Evolutionary conservation across 257 asterid genomes (phyloP).

Genomic region (Cynanchum wilfordii): DNA sequence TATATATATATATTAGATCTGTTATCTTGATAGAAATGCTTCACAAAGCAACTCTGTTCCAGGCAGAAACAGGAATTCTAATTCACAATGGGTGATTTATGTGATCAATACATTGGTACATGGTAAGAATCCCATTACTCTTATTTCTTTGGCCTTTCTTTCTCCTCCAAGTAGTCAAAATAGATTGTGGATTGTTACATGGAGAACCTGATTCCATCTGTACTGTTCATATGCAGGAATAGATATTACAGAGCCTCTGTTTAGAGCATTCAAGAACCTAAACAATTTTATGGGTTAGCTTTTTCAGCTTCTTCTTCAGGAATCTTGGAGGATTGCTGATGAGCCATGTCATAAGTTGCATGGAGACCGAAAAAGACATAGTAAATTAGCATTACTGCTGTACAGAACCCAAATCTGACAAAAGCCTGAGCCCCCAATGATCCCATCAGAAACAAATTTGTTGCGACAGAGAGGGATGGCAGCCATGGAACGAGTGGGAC

Average conservation of each 20-base stretch:
- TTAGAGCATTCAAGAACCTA: not conserved
- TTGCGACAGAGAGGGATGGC: constrained; percentile 34
- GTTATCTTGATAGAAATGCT: not conserved
- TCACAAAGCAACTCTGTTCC: not conserved
- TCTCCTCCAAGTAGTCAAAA: not conserved
- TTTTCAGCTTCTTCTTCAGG: constrained; percentile 15
- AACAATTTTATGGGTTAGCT: constrained; percentile 2
- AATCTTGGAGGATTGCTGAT: constrained; percentile 12
- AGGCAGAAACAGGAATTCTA: not conserved
- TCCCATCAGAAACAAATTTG: constrained; percentile 33
- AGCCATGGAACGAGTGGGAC: constrained; percentile 37
- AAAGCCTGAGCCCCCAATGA: constrained; percentile 32
- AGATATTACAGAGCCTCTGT: not conserved
- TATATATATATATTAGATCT: not conserved
- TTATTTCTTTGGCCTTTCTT: not conserved
- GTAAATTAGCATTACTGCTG: constrained; percentile 28
- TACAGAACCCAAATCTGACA: constrained; percentile 28
- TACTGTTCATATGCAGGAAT: not conserved
- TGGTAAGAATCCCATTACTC: not conserved
- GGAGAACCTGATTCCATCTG: not conserved
- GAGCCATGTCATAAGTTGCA: constrained; percentile 35
- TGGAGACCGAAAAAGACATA: constrained; percentile 30
- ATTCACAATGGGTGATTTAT: not conserved
- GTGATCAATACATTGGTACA: not conserved
- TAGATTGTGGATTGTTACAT: not conserved